These are phyloP conservation scores for Canariomyces notabilis DNA, from an alignment of 2,329 filamentous ascomycete genomes.

Conservation along the genomic window DNA sequence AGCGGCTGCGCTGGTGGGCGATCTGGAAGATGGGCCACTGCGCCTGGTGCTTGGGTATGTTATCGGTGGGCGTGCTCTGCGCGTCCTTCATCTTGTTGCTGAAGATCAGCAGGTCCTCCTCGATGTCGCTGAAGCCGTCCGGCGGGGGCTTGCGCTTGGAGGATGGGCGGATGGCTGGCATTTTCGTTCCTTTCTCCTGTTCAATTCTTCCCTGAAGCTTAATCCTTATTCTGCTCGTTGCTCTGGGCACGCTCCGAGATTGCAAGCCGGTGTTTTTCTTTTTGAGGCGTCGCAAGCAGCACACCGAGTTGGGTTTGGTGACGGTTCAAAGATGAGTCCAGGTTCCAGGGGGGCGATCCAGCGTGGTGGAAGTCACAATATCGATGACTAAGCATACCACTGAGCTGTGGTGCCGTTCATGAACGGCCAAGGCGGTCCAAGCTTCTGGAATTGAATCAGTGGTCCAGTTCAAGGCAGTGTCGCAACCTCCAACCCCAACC, in stretches of 20 bases:
- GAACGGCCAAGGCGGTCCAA: constrained; percentile 13
- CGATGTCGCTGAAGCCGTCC: constrained; percentile 82
- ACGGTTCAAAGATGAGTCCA: too few species aligned
- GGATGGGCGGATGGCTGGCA: constrained; percentile 73
- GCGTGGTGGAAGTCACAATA: too few species aligned
- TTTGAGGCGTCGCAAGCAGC: too few species aligned
- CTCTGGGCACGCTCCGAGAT: too few species aligned
- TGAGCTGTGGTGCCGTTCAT: background rate
- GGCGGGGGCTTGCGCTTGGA: constrained; percentile 78
- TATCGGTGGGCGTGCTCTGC: constrained; percentile 80
- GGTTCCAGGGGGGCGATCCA: too few species aligned
- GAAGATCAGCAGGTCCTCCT: constrained; percentile 80
- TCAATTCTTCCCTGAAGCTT: too few species aligned
- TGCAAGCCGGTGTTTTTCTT: too few species aligned
- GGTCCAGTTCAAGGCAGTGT: background rate
- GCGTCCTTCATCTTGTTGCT: constrained; percentile 92
- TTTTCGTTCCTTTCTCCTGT: constrained; percentile 31
- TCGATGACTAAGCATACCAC: background rate
- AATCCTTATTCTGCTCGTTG: too few species aligned
- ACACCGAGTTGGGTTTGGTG: too few species aligned
- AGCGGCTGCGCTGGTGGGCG: constrained; percentile 82
- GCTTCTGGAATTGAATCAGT: constrained; percentile 5
- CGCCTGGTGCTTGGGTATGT: constrained; percentile 78
- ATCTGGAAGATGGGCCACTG: constrained; percentile 98
- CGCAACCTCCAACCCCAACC: constrained; percentile 5